Evolutionary conservation across 768 basidiomycete species (phyloP), one percentile per base, ranked within the genome.

Genomic region (Mycena kentingensis): DNA sequence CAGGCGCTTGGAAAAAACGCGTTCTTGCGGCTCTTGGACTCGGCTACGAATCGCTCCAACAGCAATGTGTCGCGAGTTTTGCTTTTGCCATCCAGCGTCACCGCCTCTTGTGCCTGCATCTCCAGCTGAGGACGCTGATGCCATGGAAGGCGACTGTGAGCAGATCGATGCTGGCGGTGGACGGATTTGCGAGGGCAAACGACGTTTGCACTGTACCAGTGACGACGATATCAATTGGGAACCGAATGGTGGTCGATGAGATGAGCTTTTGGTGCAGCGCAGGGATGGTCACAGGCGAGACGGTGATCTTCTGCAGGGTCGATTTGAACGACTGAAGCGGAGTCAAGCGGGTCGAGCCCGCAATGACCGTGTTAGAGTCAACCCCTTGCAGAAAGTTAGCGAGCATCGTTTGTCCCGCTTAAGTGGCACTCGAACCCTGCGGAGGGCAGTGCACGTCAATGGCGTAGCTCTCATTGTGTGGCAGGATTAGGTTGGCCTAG

Each of bases 331-430:
- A 88, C 32, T 71, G 71, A 15, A 89, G 82, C 0, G 73, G 69
- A 1, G 86, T 89, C 4, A 85, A 82, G 32, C 60, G 71, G 1
- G 71, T 73, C 12, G 77, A 73, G 4, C 87, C 87, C 6, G 69
- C 60, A 46, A 90, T 88, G 4, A 73, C 71, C 2, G 82, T 83
- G 38, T 73, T 70, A 6, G 79, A 78, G 53, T 80, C 69, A 26
- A 82, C 57, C 16, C 85, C 87, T 67, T 86, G 81, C n/a, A 90
- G 65, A 61, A 81, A 89, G 63, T 85, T 84, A 66, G 86, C 78
- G 41, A 90, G 74, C 54, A 89, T 63, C 8, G 63, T 61, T 47
- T 73, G 75, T 19, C 87, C 87, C 2, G 84, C 79, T 1, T 73
- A 60, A n/a, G 72, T 66, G 5, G 82, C 79, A 19, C 62, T 69